Evolutionary conservation across 352 stramenopile genomes (phyloP).

Genomic region (Pythium brassicae): DNA sequence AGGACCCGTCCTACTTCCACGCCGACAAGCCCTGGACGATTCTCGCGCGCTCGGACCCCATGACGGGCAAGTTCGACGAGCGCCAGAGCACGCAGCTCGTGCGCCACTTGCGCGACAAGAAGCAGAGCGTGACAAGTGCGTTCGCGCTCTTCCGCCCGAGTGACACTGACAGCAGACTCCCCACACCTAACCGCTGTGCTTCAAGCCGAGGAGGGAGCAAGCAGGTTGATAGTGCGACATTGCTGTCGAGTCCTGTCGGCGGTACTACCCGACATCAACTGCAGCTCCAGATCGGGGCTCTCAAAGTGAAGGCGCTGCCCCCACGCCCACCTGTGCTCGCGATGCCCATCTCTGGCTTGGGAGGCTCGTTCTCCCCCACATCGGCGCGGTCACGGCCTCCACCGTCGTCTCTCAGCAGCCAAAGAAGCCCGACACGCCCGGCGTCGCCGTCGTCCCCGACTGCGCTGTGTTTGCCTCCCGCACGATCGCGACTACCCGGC

Average conservation of each 20-base stretch:
- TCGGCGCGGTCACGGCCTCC: neutral
- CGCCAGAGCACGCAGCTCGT: constrained; percentile 37
- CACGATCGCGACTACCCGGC: neutral
- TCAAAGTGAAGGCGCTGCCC: too few species aligned
- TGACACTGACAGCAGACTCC: neutral
- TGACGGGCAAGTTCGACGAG: constrained; percentile 16
- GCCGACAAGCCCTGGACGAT: constrained; percentile 51
- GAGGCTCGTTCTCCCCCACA: constrained; percentile 10
- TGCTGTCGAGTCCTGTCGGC: neutral
- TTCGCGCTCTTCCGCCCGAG: constrained; percentile 8
- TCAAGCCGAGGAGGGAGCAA: neutral
- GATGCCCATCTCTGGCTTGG: constrained; percentile 6
- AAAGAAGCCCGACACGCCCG: neutral
- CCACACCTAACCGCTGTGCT: neutral
- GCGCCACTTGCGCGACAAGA: constrained; percentile 47
- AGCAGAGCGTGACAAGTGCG: constrained; percentile 17
- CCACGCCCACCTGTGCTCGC: neutral
- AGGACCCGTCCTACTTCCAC: constrained; percentile 32
- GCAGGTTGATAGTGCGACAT: too few species aligned
- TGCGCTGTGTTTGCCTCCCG: neutral
- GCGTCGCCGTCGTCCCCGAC: neutral
- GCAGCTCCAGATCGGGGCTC: neutral
- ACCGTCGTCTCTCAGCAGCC: constrained; percentile 1
- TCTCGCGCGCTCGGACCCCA: constrained; percentile 13
- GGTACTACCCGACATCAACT: neutral